Evolutionary conservation across 768 basidiomycete genomes (phyloP).

Genomic region (Gyrodon lividus): DNA sequence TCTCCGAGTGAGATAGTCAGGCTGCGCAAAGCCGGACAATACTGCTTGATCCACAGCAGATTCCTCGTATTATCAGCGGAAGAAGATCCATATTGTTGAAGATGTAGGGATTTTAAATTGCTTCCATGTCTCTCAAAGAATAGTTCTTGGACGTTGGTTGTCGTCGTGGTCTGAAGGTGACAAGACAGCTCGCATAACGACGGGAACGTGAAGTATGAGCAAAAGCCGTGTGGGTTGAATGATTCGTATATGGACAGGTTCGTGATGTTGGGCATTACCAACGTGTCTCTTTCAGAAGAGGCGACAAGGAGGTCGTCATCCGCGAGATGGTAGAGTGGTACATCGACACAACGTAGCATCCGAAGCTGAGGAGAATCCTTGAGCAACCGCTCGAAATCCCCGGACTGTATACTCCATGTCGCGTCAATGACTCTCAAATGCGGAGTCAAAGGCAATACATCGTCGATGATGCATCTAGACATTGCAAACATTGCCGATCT

Average conservation of each 20-base stretch:
- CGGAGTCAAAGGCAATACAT: background rate
- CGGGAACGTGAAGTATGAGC: background rate
- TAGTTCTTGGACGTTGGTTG: background rate
- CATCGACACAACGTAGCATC: background rate
- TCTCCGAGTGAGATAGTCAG: background rate
- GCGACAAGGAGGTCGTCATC: background rate
- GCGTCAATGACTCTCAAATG: constrained; percentile 1
- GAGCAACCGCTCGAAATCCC: background rate
- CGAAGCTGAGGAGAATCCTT: background rate
- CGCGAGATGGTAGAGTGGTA: background rate
- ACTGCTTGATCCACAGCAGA: background rate
- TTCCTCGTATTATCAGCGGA: background rate
- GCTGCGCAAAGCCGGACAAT: background rate
- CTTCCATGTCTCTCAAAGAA: background rate
- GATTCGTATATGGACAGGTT: background rate
- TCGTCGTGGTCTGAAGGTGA: background rate
- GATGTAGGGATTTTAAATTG: background rate
- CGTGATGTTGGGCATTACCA: background rate
- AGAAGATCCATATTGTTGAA: background rate
- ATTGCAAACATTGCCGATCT: background rate
- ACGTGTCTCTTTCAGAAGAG: background rate
- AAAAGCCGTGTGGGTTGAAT: background rate
- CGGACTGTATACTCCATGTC: background rate
- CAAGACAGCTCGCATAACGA: background rate
- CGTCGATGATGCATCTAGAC: constrained; percentile 2